These are phyloP conservation scores for Lentinula boryana DNA, from an alignment of 768 basidiomycete genomes.

Conservation along the genomic window DNA sequence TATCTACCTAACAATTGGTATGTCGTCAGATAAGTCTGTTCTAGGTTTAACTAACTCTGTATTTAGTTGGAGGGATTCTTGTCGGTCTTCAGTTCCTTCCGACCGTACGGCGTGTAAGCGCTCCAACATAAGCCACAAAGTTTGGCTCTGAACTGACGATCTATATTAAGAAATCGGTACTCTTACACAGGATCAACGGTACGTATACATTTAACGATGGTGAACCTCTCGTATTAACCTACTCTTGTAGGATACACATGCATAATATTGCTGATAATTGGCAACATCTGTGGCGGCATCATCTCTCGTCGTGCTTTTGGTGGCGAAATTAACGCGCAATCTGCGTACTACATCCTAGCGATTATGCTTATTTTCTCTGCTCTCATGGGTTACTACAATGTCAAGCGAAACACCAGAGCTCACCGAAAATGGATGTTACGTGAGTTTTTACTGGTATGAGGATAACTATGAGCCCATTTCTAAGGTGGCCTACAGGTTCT, in stretches of 20 bases:
- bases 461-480: neutral
- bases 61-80: slow-evolving; percentile 17
- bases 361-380: slow-evolving; percentile 15
- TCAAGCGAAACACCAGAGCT: slow-evolving; percentile 16
- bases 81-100: slow-evolving; percentile 20
- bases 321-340: slow-evolving; percentile 20
- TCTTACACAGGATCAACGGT: slow-evolving; percentile 20
- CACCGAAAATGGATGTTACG: slow-evolving; percentile 24
- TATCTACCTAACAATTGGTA: slow-evolving; percentile 20
- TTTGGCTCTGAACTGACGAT: neutral
- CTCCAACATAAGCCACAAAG: neutral
- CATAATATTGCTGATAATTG: slow-evolving; percentile 13
- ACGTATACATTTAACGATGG: neutral
- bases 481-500: slow-evolving; percentile 11
- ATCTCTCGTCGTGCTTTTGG: slow-evolving; percentile 16
- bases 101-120: slow-evolving; percentile 17
- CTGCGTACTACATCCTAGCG: slow-evolving; percentile 15
- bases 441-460: slow-evolving; percentile 7
- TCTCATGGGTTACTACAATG: slow-evolving; percentile 15
- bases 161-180: slow-evolving; percentile 10
- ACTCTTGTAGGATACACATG: slow-evolving; percentile 12
- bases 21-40: neutral
- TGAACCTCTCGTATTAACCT: neutral
- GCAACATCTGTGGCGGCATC: slow-evolving; percentile 15
- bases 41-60: neutral